These are phyloP conservation scores for Amanita muscaria DNA, from an alignment of 768 basidiomycete species.

Conservation along the genomic window DNA sequence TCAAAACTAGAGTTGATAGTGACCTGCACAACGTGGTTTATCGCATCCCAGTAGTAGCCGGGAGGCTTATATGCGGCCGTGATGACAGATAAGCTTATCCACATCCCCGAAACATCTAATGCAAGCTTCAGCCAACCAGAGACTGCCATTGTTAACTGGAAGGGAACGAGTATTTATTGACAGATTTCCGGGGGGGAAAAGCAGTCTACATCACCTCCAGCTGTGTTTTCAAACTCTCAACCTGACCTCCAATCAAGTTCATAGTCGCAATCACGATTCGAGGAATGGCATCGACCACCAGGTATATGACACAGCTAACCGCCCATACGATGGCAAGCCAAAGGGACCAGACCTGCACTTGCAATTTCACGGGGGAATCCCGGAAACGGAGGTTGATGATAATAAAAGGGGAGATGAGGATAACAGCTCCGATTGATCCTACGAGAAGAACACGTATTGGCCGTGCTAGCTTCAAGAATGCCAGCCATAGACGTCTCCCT, in stretches of 20 bases:
- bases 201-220: constrained; percentile 42
- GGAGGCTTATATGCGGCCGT: constrained; percentile 49
- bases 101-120: constrained; percentile 60
- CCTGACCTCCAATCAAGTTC: constrained; percentile 47
- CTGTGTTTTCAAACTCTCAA: constrained; percentile 59
- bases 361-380: constrained; percentile 34
- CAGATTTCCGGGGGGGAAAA: too few species aligned
- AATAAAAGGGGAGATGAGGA: constrained; percentile 62
- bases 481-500: constrained; percentile 51
- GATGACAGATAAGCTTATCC: constrained; percentile 64
- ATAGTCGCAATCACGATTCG: constrained; percentile 44
- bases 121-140: constrained; percentile 63
- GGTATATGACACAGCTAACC: constrained; percentile 47
- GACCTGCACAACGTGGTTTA: constrained; percentile 69
- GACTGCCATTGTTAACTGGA: constrained; percentile 58
- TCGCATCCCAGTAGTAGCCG: constrained; percentile 54
- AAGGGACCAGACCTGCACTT: constrained; percentile 57
- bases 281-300: constrained; percentile 59
- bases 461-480: constrained; percentile 59
- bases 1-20: neutral
- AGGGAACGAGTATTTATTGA: neutral
- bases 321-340: constrained; percentile 68
- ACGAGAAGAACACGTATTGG: constrained; percentile 51
- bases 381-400: constrained; percentile 59
- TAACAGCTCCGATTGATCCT: constrained; percentile 47